Percentiles rank a stretch among this genome's conserved stretches.
Conservation (phyloP, 352 stramenopile genomes). For the Saprolegnia diclina region DNA sequence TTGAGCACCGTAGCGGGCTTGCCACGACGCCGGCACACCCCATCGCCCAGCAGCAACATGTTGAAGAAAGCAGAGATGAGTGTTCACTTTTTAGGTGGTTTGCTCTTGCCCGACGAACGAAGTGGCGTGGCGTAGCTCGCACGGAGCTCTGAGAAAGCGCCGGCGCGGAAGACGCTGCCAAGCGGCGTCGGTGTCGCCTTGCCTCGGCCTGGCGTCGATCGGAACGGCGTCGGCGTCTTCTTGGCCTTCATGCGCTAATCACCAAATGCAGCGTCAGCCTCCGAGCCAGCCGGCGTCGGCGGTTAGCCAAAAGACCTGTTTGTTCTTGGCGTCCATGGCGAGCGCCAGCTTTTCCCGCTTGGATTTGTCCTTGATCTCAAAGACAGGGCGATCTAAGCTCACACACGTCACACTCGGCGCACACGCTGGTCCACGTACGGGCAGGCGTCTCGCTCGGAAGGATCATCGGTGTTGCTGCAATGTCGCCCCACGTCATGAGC, state of each 20-base stretch:
- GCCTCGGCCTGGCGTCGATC: not conserved
- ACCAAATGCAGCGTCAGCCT: not conserved
- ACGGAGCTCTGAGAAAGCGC: conserved; percentile 42
- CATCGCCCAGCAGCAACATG: not conserved
- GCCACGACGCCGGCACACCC: too few relatives aligned
- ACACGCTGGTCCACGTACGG: conserved; percentile 32
- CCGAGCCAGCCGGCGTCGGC: not conserved
- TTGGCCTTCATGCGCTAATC: conserved; percentile 18
- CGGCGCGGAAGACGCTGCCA: conserved; percentile 8
- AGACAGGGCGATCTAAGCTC: conserved; percentile 38
- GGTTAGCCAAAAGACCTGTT: conserved; percentile 6
- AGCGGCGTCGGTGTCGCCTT: conserved; percentile 20
- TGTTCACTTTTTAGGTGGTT: not conserved
- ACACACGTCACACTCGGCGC: not conserved
- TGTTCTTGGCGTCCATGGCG: conserved; percentile 40
- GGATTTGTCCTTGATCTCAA: conserved; percentile 61
- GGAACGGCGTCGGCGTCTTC: conserved; percentile 22
- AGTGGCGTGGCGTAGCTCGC: conserved; percentile 55
- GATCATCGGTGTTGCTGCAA: conserved; percentile 70
- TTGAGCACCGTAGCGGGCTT: too few relatives aligned
- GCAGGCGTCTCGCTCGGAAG: conserved; percentile 36
- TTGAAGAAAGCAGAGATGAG: not conserved
- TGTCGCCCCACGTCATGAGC: conserved; percentile 81
- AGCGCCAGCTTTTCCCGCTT: conserved; percentile 56
- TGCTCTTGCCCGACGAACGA: not conserved